Conservation (phyloP, 1,139 yeast species). For the Saccharomyces hybrid region DNA sequence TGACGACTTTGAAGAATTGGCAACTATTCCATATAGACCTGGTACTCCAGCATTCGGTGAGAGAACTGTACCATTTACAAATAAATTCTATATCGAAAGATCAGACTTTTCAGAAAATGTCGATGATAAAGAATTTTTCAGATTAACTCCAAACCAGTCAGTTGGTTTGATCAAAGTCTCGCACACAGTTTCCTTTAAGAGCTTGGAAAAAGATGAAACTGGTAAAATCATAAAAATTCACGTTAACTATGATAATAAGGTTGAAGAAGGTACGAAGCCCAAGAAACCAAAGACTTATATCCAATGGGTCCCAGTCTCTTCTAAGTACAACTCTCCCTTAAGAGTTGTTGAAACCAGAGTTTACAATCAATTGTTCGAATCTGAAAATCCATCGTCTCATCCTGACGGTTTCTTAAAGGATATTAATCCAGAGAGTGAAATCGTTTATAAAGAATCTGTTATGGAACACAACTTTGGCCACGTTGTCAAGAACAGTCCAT, state of each 20-base stretch:
- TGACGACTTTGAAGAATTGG: slow-evolving; percentile 61
- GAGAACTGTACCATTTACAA: slow-evolving; percentile 70
- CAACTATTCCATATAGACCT: slow-evolving; percentile 84
- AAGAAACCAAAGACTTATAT: slow-evolving; percentile 86
- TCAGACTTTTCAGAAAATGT: slow-evolving; percentile 74
- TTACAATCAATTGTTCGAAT: slow-evolving; percentile 78
- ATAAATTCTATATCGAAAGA: slow-evolving; percentile 73
- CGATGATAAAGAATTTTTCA: slow-evolving; percentile 56
- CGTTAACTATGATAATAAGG: slow-evolving; percentile 71
- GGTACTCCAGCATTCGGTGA: slow-evolving; percentile 68
- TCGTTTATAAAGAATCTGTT: slow-evolving; percentile 53
- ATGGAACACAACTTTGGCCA: slow-evolving; percentile 74
- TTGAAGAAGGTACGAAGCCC: slow-evolving; percentile 37
- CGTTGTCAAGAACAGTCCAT: slow-evolving; percentile 63
- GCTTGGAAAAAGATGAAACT: slow-evolving; percentile 44
- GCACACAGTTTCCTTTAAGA: slow-evolving; percentile 64
- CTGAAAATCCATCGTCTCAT: slow-evolving; percentile 83
- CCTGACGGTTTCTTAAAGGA: slow-evolving; percentile 86
- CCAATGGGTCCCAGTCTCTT: slow-evolving; percentile 87
- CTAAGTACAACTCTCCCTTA: slow-evolving; percentile 53
- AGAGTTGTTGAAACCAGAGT: slow-evolving; percentile 69
- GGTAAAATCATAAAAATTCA: slow-evolving; percentile 66
- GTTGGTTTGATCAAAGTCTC: slow-evolving; percentile 97
- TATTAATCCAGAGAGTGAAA: slow-evolving; percentile 72
- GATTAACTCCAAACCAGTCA: slow-evolving; percentile 82